These are phyloP conservation scores for Panaeolus papilionaceus DNA, from an alignment of 768 basidiomycete species.

Conservation along the genomic window DNA sequence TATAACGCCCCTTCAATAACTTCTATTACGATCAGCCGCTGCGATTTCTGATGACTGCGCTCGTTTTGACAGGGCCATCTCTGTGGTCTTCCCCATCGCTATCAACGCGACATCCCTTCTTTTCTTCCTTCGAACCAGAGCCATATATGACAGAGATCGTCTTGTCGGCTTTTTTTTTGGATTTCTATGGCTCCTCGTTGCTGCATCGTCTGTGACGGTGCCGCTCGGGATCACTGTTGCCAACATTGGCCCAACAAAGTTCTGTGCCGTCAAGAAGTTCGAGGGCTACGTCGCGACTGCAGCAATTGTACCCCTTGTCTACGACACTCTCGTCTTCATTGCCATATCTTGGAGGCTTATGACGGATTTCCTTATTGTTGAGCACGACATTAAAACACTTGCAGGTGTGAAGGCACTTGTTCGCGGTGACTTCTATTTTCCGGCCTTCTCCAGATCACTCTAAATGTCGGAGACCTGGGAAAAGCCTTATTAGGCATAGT, in stretches of 20 bases:
- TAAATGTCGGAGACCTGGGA: too few relatives aligned
- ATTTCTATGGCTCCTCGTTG: conserved; percentile 7
- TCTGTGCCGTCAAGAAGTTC: background rate
- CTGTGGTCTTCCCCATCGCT: background rate
- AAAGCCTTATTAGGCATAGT: too few relatives aligned
- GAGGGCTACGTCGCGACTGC: background rate
- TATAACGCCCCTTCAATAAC: too few relatives aligned
- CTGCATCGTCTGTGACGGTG: background rate
- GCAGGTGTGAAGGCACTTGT: background rate
- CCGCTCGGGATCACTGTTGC: background rate
- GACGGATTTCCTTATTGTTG: background rate
- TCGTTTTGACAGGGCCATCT: background rate
- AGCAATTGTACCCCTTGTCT: background rate
- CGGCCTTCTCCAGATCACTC: conserved; percentile 1
- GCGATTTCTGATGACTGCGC: background rate
- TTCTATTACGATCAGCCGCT: background rate
- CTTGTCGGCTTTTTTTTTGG: background rate
- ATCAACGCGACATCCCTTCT: background rate
- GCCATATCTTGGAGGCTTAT: conserved; percentile 11
- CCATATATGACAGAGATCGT: background rate
- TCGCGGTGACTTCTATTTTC: background rate
- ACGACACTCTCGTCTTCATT: conserved; percentile 7
- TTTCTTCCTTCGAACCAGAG: conserved; percentile 9
- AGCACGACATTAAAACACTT: background rate
- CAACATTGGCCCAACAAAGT: background rate